Base-by-base conservation (phyloP, 495 filamentous ascomycete genomes). In the Aspergillus sparsus region DNA sequence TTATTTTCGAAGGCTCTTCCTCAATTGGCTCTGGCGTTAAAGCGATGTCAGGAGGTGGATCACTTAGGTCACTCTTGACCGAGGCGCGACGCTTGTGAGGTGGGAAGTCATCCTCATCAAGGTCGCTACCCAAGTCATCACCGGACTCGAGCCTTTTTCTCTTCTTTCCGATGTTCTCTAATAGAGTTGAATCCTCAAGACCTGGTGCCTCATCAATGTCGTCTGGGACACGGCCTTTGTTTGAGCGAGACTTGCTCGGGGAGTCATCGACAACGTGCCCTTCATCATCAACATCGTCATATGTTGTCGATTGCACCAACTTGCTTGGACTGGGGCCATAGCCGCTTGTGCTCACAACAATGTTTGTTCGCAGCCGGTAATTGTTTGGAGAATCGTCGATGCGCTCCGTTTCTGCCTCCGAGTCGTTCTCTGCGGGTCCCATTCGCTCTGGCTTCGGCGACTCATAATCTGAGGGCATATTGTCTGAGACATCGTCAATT, bases 371-470 rank as follows among this genome's bases (percentile, higher is more conserved):
- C 34, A 73, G 69, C 64, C 81, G 81, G 64, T 79, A 75, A 62
- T 93, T 91, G 57, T 89, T 85, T 18, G 94, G 95, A n/a, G 93
- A 93, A 68, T 90, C 86, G 64, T 95, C 93, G 65, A 98, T 82
- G 53, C 95, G 86, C 76, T 98, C 95, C 7, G 94, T 98, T 77
- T 97, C 94, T 32, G 95, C 94, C 74, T 98, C 94, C n/a, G 94
- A 96, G 75, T 98, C 93, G 64, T 89, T 89, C 58, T 88, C 87
- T 55, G 71, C 63, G 52, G 65, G 44, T 18, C 9, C 71, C 61
- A 45, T 67, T 65, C 61, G 74, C 56, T 75, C 72, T 49, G 61
- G 70, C 60, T 79, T 79, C 6, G 71, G 73, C 12, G 76, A 76
- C 51, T 81, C 82, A 56, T 83, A 81, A 62, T 86, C 83, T 35